Percentiles rank a stretch among this genome's conserved stretches.
Conservation (phyloP, 2,329 filamentous ascomycete genomes). For the Metarhizium anisopliae region DNA sequence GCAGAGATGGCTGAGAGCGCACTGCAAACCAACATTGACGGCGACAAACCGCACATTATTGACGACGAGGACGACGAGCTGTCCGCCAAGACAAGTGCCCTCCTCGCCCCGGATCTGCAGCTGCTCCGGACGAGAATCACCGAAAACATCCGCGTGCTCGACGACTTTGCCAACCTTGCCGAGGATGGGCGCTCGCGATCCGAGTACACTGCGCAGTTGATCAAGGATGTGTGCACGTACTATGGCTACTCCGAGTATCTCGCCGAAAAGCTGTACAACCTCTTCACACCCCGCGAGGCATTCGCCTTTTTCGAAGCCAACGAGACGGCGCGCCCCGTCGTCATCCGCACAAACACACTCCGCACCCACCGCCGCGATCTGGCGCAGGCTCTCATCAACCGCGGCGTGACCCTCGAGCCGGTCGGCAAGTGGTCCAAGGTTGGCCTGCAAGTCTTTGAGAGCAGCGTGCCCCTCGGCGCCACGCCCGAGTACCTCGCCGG, state of each 20-base stretch:
- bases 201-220: slow-evolving; percentile 78
- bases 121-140: slow-evolving; percentile 82
- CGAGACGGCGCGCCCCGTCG: slow-evolving; percentile 85
- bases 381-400: slow-evolving; percentile 88
- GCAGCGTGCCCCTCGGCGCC: slow-evolving; percentile 74
- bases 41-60: slow-evolving; percentile 61
- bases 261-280: slow-evolving; percentile 89
- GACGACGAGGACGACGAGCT: slow-evolving; percentile 54
- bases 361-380: slow-evolving; percentile 69
- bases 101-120: slow-evolving; percentile 82
- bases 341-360: slow-evolving; percentile 94
- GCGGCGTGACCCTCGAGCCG: slow-evolving; percentile 90
- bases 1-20: slow-evolving; percentile 79
- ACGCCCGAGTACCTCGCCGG: slow-evolving; percentile 96
- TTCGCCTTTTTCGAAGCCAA: slow-evolving; percentile 99
- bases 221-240: slow-evolving; percentile 91
- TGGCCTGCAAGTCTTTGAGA: slow-evolving; percentile 92
- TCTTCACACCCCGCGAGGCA: slow-evolving; percentile 88
- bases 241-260: slow-evolving; percentile 93
- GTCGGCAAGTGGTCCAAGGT: slow-evolving; percentile 99
- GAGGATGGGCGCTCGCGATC: slow-evolving; percentile 74
- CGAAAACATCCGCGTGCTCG: slow-evolving; percentile 84
- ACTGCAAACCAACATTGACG: slow-evolving; percentile 87
- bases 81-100: slow-evolving; percentile 48
- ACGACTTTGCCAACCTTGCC: slow-evolving; percentile 74